Evolutionary conservation across 768 basidiomycete species (phyloP), one percentile per base, ranked within the genome.

Genomic region (Lactifluus pinguis): DNA sequence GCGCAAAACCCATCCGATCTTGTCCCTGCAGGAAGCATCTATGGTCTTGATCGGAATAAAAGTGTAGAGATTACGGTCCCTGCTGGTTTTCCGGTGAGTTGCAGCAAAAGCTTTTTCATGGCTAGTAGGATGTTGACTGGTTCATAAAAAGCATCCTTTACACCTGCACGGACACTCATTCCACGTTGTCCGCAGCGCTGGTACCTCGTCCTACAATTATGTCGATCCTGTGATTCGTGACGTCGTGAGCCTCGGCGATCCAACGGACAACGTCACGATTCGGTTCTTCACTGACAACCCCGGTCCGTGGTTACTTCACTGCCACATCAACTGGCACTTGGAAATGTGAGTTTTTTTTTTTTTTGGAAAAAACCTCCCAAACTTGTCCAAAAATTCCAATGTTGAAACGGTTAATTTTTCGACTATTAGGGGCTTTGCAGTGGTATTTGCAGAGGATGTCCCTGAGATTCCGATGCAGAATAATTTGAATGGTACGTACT

Each of bases 21-120:
- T 25, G 69, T 83, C 41, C 84, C 82, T 0, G 19, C 55, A 0
- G 82, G 80, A 6, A 74, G 73, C 13, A 72, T 84, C 9, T 80
- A 79, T 63, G 62, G 69, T 11, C 69, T 84, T 14, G 79, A 78
- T 0, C 70, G 67, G 4, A 77, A 81, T 59, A 76, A 64, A 61
- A 77, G 67, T 50, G 77, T 82, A 17, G 79, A 82, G 63, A 67
- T 81, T 15, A 70, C 71, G 11, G 52, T 51, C 8, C 55, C 55
- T 25, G 0, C 1, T 4, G 60, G 36, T 42, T 34, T 14, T 4
- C 34, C 36, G 7, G 60, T 61, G 29, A 39, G 55, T 44, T n/a
- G 13, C 9, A 13, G 17, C 4, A 14, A 2, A 14, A n/a, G n/a
- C n/a, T n/a, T n/a, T n/a, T n/a, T 10, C 25, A 30, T 25, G n/a